Evolutionary conservation across 2,329 filamentous ascomycete genomes (phyloP).

Genomic region (Cladosporium velox): DNA sequence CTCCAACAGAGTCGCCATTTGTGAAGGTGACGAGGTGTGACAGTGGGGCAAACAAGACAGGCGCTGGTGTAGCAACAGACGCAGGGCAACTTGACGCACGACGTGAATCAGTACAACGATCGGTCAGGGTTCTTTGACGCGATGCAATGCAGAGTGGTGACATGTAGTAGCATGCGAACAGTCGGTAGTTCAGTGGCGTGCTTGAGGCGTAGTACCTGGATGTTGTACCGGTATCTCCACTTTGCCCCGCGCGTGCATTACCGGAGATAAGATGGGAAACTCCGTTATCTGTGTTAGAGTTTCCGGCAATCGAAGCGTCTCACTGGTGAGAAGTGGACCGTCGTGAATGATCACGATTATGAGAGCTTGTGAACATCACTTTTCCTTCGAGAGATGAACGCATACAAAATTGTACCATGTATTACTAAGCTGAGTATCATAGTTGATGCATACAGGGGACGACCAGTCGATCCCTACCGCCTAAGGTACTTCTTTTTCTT

Average conservation of each 20-base stretch:
- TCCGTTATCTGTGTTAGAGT: background rate
- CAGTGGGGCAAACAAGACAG: background rate
- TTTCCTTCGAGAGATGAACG: background rate
- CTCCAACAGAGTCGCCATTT: conserved; percentile 42
- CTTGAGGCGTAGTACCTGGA: background rate
- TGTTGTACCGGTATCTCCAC: background rate
- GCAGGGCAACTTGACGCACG: background rate
- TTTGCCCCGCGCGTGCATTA: background rate
- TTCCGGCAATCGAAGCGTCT: background rate
- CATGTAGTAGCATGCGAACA: background rate
- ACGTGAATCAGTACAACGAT: background rate
- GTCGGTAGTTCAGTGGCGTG: background rate
- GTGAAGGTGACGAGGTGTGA: background rate
- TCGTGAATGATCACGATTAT: background rate
- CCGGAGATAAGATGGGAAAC: background rate
- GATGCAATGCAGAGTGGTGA: background rate
- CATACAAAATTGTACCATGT: background rate
- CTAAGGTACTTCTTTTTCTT: conserved; percentile 44
- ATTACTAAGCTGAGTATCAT: background rate
- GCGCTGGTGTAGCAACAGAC: background rate
- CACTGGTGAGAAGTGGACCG: background rate
- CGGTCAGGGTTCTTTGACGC: background rate
- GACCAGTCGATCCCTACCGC: background rate
- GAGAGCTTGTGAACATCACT: background rate
- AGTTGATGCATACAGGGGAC: background rate